phyloP scores from a whole-genome alignment of 495 filamentous ascomycete species.

The Extremus antarcticus region DNA sequence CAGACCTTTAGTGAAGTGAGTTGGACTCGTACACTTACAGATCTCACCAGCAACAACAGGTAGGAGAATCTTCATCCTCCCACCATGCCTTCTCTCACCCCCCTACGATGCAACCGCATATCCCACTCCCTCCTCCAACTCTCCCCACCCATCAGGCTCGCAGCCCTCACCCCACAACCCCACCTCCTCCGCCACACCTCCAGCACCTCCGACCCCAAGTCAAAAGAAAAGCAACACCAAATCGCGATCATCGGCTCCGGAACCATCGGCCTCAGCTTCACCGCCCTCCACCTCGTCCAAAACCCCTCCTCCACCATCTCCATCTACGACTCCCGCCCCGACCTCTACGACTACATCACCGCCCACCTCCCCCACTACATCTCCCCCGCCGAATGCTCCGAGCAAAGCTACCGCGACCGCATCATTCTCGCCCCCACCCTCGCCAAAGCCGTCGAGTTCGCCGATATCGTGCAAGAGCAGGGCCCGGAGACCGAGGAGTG shows the following conservation, averaged over 20 bases:
- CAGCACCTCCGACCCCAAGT: not conserved
- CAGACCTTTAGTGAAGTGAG: no score
- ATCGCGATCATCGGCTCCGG: constrained; percentile 40
- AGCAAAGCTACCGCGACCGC: constrained; percentile 6
- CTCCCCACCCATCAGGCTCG: not conserved
- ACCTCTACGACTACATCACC: constrained; percentile 37
- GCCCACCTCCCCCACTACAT: constrained; percentile 23
- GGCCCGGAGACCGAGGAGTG: constrained; percentile 43
- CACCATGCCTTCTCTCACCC: no score
- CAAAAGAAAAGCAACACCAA: not conserved
- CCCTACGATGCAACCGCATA: no score
- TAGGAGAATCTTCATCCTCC: no score
- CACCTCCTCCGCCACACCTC: not conserved
- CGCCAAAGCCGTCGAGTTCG: constrained; percentile 33
- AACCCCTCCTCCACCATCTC: constrained; percentile 32
- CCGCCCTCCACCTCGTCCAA: constrained; percentile 43
- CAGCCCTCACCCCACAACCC: not conserved
- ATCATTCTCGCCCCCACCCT: constrained; percentile 33
- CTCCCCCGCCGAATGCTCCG: constrained; percentile 20
- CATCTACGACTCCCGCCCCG: constrained; percentile 44
- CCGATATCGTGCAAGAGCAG: constrained; percentile 48
- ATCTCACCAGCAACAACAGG: no score
- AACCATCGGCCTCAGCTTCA: constrained; percentile 52
- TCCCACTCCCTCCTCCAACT: no score
- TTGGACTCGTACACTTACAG: no score